Evolutionary conservation across 805 yeast species (phyloP).

Genomic region (Schizosaccharomyces lindneri): DNA sequence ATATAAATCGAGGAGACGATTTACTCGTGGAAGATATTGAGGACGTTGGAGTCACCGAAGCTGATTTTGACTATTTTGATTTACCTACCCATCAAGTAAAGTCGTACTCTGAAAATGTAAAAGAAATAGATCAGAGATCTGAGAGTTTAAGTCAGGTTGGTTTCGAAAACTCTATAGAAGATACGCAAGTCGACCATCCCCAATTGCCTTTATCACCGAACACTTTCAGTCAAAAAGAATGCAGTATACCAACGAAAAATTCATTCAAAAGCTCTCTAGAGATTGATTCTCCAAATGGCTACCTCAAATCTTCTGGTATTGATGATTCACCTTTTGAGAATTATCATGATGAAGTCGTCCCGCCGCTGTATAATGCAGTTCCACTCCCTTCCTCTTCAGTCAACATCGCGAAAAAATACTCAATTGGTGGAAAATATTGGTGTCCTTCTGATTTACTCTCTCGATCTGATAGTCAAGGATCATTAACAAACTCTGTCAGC

Average conservation of each 20-base stretch:
- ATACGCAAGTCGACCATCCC: no score
- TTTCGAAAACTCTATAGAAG: no score
- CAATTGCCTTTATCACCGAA: no score
- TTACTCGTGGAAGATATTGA: not conserved
- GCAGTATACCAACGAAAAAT: no score
- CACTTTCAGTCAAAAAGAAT: no score
- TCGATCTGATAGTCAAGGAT: no score
- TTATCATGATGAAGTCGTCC: not conserved
- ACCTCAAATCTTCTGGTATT: no score
- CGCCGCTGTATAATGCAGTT: not conserved
- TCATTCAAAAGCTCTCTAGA: no score
- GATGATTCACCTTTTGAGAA: no score
- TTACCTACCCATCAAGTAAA: not conserved
- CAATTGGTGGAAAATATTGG: not conserved
- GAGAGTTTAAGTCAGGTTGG: not conserved
- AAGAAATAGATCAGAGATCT: not conserved
- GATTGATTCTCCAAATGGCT: no score
- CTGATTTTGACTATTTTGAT: constrained; percentile 2
- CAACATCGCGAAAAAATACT: not conserved
- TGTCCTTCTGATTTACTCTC: not conserved
- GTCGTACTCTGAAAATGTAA: not conserved
- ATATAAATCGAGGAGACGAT: not conserved
- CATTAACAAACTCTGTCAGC: no score
- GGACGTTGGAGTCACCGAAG: not conserved
- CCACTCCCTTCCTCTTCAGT: not conserved